These are phyloP conservation scores for Daldinia childiae DNA, from an alignment of 495 filamentous ascomycete species.

Conservation along the genomic window DNA sequence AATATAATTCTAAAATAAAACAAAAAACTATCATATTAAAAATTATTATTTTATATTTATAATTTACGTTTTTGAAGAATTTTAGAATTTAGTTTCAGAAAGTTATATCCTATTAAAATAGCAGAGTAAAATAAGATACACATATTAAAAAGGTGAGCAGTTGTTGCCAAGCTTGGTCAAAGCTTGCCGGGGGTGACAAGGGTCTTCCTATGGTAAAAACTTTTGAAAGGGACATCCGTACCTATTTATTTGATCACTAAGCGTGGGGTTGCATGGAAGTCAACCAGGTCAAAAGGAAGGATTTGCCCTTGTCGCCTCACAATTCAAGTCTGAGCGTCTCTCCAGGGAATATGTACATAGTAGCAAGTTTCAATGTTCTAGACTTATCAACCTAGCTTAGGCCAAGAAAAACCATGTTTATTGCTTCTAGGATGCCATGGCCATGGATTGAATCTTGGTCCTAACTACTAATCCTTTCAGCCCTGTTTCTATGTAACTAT, in stretches of 20 bases:
- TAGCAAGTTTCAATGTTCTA: conserved; percentile 1
- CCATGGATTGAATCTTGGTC: conserved; percentile 32
- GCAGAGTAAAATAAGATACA: no score
- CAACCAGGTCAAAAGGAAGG: neutral
- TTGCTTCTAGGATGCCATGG: conserved; percentile 4
- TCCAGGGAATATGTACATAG: neutral
- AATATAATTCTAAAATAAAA: no score
- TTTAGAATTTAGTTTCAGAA: no score
- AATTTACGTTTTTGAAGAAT: no score
- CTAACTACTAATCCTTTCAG: neutral
- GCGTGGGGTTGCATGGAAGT: neutral
- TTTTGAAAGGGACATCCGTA: no score
- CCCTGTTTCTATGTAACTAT: neutral
- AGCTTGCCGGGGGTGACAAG: no score
- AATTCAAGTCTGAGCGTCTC: conserved; percentile 3
- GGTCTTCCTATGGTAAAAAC: no score
- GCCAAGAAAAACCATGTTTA: neutral
- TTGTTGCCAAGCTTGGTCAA: no score
- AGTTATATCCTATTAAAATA: no score
- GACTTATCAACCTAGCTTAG: neutral
- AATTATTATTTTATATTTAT: no score
- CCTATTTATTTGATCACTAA: neutral
- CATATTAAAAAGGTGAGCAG: no score
- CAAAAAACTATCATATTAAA: no score
- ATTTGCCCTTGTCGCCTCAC: neutral